phyloP scores from a whole-genome alignment of 208 protist genomes.

The Acanthamoeba rhysodes region DNA sequence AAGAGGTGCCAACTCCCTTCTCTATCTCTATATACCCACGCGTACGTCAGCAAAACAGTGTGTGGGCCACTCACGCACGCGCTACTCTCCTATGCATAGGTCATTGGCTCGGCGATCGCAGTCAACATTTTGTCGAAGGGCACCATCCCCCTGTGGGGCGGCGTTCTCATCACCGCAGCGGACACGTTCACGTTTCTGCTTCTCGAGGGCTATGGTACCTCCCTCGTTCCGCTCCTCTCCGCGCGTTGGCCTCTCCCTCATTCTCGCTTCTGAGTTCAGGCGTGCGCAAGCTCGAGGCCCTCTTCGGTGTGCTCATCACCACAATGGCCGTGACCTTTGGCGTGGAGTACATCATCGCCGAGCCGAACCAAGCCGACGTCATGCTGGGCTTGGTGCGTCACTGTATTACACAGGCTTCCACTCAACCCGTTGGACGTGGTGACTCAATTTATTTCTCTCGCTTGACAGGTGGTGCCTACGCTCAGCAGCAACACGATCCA shows the following conservation, averaged over 20 bases:
- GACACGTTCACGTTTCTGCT: slow-evolving; percentile 91
- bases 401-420: not conserved
- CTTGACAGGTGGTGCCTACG: not conserved
- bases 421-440: not conserved
- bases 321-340: slow-evolving; percentile 88
- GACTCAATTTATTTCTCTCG: not conserved
- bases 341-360: slow-evolving; percentile 84
- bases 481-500: slow-evolving; percentile 19
- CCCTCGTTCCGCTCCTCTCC: slow-evolving; percentile 47
- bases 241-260: slow-evolving; percentile 58
- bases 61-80: too few species aligned
- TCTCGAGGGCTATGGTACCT: slow-evolving; percentile 86
- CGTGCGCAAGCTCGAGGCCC: slow-evolving; percentile 83
- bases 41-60: too few species aligned
- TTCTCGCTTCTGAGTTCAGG: not conserved
- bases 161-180: slow-evolving; percentile 89
- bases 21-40: too few species aligned
- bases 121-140: slow-evolving; percentile 84
- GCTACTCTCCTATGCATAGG: not conserved
- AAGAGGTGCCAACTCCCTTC: slow-evolving; percentile 74
- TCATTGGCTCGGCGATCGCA: slow-evolving; percentile 88
- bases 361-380: slow-evolving; percentile 78
- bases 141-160: slow-evolving; percentile 88
- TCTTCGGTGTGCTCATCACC: slow-evolving; percentile 86
- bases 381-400: slow-evolving; percentile 39